Evolutionary conservation across 257 asterid genomes (phyloP), one percentile per base, ranked within the genome.

Genomic region (Salvia miltiorrhiza): DNA sequence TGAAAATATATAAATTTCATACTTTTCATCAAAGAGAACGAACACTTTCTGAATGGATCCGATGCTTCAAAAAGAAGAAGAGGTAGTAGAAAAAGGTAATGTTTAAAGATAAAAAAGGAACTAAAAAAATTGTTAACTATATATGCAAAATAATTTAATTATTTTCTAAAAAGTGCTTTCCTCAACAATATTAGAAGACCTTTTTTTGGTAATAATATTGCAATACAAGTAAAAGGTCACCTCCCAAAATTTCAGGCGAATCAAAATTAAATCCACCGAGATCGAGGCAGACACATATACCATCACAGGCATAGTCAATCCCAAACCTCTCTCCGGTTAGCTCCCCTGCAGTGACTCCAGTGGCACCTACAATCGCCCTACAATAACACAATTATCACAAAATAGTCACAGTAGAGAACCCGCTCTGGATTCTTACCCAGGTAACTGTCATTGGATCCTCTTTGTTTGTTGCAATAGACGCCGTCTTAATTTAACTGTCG

Each of bases 381-480:
- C 7, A 1, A n/a, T 0, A 8, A 5, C 44, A 16, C 63, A 66
- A 32, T 44, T 72, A 35, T 56, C 2, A 2, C 53, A 14, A 12
- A 37, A 14, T 13, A 60, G 33, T 65, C 47, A 65, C 82, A 65
- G 82, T 76, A 73, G 81, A 68, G 52, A 71, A 64, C 48, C 71
- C n/a, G 43, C 73, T 50, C 57, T 58, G 75, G 47, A 35, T 73
- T 73, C 40, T 32, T 69, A 52, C 68, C 26, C 53, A 6, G 58
- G 47, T 73, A 73, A 68, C 79, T 43, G 75, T 57, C 76, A 59
- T 59, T 21, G 63, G 76, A 70, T 70, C 70, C 80, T 54, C 54
- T 28, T 32, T 0, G 52, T n/a, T 66, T 44, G 63, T 30, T 61
- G 63, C 63, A 41, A 64, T 37, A 69, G 66, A 48, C 78, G 58